Conservation (phyloP, 305 asterid genomes). For the Stenogyne calaminthoides region DNA sequence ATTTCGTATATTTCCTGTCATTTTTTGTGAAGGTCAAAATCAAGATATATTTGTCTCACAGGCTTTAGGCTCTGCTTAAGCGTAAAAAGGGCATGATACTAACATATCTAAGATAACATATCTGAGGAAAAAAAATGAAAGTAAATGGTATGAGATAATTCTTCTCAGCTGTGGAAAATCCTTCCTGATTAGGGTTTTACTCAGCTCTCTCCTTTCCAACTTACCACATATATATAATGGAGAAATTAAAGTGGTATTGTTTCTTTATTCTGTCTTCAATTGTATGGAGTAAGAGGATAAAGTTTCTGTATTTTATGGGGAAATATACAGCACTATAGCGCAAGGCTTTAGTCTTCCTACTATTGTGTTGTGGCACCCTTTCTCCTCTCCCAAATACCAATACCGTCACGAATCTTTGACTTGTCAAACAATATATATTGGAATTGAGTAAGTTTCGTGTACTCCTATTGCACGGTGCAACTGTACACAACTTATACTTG, state of each 20-base stretch:
- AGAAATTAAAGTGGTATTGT: neutral
- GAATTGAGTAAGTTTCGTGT: too few species aligned
- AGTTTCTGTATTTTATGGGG: neutral
- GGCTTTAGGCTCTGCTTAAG: constrained; percentile 2
- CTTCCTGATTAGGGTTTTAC: neutral
- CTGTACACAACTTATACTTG: too few species aligned
- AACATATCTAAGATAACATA: neutral
- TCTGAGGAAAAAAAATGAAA: neutral
- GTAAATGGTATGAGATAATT: neutral
- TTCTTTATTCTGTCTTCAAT: neutral
- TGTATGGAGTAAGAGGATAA: neutral
- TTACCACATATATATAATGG: neutral
- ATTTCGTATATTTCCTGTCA: neutral
- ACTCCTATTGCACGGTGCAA: too few species aligned
- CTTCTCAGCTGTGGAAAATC: neutral
- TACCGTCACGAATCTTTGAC: neutral
- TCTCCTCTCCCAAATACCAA: neutral
- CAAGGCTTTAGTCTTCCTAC: neutral
- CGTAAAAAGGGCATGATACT: neutral
- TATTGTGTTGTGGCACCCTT: neutral
- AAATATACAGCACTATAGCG: neutral
- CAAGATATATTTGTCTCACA: neutral
- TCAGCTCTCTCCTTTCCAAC: neutral
- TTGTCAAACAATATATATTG: neutral
- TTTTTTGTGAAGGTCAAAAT: neutral